phyloP scores from a whole-genome alignment of 192 early-diverging fungal species.

The Gonapodya sp. region DNA sequence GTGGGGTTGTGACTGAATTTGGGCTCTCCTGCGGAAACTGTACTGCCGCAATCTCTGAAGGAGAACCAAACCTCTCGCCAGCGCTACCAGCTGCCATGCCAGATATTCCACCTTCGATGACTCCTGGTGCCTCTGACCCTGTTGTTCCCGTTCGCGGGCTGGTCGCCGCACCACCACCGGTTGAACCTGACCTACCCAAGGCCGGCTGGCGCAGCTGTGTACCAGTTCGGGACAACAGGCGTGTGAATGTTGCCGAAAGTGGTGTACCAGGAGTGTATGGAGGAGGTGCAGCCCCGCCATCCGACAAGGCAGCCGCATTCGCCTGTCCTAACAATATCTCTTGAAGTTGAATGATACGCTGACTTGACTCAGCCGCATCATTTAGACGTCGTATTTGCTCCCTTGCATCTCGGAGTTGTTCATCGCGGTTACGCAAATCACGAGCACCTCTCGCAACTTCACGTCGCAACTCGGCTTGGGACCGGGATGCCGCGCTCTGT shows the following conservation, averaged over 20 bases:
- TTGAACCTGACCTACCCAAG: background rate
- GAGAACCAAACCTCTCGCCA: too few relatives aligned
- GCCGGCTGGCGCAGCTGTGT: background rate
- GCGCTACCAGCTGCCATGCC: too few relatives aligned
- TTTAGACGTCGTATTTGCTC: background rate
- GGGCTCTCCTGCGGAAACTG: too few relatives aligned
- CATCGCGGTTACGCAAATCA: background rate
- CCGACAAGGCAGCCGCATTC: background rate
- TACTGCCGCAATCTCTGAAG: background rate
- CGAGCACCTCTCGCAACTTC: background rate
- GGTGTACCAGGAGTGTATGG: background rate
- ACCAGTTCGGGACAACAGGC: background rate
- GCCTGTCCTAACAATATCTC: background rate
- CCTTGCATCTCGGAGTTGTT: background rate
- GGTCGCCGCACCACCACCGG: background rate
- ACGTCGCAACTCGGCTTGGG: background rate
- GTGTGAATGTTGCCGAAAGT: background rate
- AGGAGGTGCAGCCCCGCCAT: background rate
- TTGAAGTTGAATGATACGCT: background rate
- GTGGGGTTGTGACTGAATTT: too few relatives aligned
- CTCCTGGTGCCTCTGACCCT: too few relatives aligned
- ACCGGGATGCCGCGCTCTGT: background rate
- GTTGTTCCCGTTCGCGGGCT: background rate
- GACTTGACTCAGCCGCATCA: background rate
- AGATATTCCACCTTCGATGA: too few relatives aligned